Conservation (phyloP, 495 filamentous ascomycete species). For the Podospora sp. region DNA sequence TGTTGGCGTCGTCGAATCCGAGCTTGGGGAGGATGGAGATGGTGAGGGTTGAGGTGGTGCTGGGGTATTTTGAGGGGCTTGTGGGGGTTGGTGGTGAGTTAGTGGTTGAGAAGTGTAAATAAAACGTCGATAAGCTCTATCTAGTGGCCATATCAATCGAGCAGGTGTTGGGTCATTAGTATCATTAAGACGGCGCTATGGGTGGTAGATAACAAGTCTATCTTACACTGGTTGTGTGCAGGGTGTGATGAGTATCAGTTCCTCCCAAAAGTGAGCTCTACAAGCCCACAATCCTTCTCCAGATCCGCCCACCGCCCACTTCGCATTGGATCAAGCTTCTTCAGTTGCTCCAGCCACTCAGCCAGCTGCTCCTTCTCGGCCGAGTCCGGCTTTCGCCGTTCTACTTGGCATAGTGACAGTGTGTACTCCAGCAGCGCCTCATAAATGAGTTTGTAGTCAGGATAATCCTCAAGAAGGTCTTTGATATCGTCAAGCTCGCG, state of each 20-base stretch:
- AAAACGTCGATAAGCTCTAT: not conserved
- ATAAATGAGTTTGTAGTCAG: constrained; percentile 78
- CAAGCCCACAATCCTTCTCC: constrained; percentile 43
- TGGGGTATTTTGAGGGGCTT: constrained; percentile 66
- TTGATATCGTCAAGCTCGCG: constrained; percentile 68
- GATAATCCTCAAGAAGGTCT: constrained; percentile 75
- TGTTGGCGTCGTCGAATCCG: constrained; percentile 61
- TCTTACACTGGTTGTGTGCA: not conserved
- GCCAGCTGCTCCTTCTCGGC: constrained; percentile 52
- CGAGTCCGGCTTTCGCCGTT: constrained; percentile 35
- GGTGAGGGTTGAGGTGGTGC: constrained; percentile 58
- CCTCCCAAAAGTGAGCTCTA: not conserved
- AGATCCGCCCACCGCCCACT: constrained; percentile 69
- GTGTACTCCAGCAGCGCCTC: constrained; percentile 72
- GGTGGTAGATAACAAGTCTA: not conserved
- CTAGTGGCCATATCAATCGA: not conserved
- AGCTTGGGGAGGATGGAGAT: constrained; percentile 62
- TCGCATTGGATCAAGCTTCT: constrained; percentile 69
- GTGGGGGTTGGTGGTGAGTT: constrained; percentile 55
- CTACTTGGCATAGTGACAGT: constrained; percentile 49
- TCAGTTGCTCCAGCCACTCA: constrained; percentile 65
- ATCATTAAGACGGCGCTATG: not conserved
- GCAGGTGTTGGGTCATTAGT: not conserved
- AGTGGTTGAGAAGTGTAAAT: constrained; percentile 31
- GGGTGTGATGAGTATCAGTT: not conserved